phyloP scores from a whole-genome alignment of 768 basidiomycete species.

The Amanita brunnescens region DNA sequence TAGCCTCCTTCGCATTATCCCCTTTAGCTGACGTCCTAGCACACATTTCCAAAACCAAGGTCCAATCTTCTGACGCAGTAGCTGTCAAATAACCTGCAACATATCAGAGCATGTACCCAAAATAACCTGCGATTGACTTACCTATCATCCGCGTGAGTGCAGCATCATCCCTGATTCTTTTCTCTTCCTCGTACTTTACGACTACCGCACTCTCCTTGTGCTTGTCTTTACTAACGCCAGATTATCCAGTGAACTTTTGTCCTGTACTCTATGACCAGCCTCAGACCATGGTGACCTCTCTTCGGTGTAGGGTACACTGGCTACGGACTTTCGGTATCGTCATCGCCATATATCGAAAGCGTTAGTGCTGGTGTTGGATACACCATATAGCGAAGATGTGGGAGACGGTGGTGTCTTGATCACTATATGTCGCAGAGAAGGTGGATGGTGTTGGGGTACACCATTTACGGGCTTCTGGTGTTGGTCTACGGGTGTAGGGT shows the following conservation, averaged over 20 bases:
- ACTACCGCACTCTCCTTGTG: conserved; percentile 18
- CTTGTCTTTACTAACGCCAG: conserved; percentile 35
- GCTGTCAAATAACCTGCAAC: conserved; percentile 61
- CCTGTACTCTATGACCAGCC: conserved; percentile 20
- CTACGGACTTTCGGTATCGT: too few relatives aligned
- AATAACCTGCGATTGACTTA: conserved; percentile 16
- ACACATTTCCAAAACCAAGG: conserved; percentile 76
- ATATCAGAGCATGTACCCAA: neutral
- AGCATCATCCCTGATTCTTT: conserved; percentile 24
- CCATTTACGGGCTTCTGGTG: too few relatives aligned
- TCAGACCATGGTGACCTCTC: conserved; percentile 25
- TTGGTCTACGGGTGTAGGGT: too few relatives aligned
- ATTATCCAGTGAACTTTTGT: conserved; percentile 27
- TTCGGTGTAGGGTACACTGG: too few relatives aligned
- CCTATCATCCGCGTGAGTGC: conserved; percentile 70
- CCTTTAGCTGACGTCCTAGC: conserved; percentile 73
- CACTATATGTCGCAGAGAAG: too few relatives aligned
- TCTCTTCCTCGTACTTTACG: conserved; percentile 18
- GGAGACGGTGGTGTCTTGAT: too few relatives aligned
- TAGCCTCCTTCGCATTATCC: conserved; percentile 72
- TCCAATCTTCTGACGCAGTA: conserved; percentile 76
- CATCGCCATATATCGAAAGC: too few relatives aligned
- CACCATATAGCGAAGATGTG: too few relatives aligned
- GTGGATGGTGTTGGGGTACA: too few relatives aligned
- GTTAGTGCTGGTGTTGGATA: too few relatives aligned